These are phyloP conservation scores for Daldinia bambusicola DNA, from an alignment of 495 filamentous ascomycete species.

Conservation along the genomic window DNA sequence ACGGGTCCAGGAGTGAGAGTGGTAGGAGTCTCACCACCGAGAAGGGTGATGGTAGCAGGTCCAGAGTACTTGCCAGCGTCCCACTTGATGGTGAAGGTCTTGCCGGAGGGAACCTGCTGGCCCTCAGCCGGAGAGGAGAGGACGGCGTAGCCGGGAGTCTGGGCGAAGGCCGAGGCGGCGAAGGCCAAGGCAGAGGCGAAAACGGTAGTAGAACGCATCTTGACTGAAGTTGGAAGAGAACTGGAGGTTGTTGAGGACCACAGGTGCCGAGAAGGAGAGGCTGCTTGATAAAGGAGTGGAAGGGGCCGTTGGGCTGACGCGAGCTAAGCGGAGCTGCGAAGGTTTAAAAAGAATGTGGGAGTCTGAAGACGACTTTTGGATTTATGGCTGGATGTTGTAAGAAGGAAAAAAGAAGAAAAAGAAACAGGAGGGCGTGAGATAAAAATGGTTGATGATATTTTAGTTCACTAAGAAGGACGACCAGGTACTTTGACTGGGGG, in stretches of 20 bases:
- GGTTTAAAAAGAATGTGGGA: slow-evolving; percentile 45
- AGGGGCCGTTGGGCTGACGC: slow-evolving; percentile 33
- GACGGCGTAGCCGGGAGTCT: slow-evolving; percentile 55
- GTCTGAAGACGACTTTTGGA: slow-evolving; percentile 37
- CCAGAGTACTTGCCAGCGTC: slow-evolving; percentile 41
- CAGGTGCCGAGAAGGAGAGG: slow-evolving; percentile 26
- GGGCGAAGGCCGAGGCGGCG: slow-evolving; percentile 54
- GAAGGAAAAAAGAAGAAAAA: slow-evolving; percentile 22
- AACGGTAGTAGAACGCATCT: slow-evolving; percentile 56
- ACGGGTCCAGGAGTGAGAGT: slow-evolving; percentile 44
- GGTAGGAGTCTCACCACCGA: slow-evolving; percentile 50
- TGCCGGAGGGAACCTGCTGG: slow-evolving; percentile 53
- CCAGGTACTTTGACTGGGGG: not conserved
- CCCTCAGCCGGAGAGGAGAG: slow-evolving; percentile 50
- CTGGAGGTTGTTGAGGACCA: slow-evolving; percentile 26
- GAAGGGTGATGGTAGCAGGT: slow-evolving; percentile 51
- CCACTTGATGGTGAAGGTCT: slow-evolving; percentile 50
- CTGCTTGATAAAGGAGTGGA: slow-evolving; percentile 39
- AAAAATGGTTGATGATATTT: slow-evolving; percentile 34
- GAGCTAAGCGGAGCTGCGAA: slow-evolving; percentile 32
- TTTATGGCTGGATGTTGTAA: slow-evolving; percentile 28
- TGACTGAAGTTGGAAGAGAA: slow-evolving; percentile 39
- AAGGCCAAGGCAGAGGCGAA: slow-evolving; percentile 57
- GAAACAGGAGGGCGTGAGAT: slow-evolving; percentile 10
- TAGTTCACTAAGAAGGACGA: slow-evolving; percentile 20